Conservation (phyloP, 2,329 filamentous ascomycete species). For the Penicillium sp. region DNA sequence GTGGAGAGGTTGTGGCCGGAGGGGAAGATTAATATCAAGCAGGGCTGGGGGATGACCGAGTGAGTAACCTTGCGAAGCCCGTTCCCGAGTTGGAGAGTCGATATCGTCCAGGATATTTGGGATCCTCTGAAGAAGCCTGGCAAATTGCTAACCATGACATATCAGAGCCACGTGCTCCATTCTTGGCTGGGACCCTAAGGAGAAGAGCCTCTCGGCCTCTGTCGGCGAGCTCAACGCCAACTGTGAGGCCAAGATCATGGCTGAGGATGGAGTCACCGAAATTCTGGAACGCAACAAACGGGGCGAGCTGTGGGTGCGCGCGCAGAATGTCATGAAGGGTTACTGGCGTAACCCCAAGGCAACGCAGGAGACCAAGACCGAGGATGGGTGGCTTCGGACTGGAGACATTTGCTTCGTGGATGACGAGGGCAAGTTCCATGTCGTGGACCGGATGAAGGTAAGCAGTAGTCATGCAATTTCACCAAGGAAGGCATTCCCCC, state of each 20-base stretch:
- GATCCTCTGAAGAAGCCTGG: not conserved
- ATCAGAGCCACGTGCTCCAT: conserved; percentile 65
- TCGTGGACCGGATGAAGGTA: conserved; percentile 75
- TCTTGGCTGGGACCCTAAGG: conserved; percentile 62
- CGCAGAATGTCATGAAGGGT: conserved; percentile 71
- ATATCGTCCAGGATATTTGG: not conserved
- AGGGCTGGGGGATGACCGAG: conserved; percentile 91
- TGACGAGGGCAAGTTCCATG: conserved; percentile 57
- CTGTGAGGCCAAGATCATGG: conserved; percentile 67
- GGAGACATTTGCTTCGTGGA: conserved; percentile 70
- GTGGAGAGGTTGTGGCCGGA: conserved; percentile 59
- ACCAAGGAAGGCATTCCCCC: not conserved
- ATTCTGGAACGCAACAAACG: conserved; percentile 53
- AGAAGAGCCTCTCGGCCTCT: conserved; percentile 46
- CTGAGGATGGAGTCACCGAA: conserved; percentile 48
- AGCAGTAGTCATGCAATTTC: not conserved
- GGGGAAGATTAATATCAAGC: conserved; percentile 57
- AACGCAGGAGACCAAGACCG: conserved; percentile 62
- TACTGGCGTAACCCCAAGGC: conserved; percentile 74
- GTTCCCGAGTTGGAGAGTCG: no score
- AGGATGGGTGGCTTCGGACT: conserved; percentile 70
- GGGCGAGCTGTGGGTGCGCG: conserved; percentile 74
- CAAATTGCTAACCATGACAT: not conserved
- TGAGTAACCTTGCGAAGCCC: conserved; percentile 41
- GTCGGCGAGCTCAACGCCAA: conserved; percentile 70